Evolutionary conservation across 345 rosid genomes (phyloP), one percentile per base, ranked within the genome.

Genomic region (Eucalyptus pauciflora): DNA sequence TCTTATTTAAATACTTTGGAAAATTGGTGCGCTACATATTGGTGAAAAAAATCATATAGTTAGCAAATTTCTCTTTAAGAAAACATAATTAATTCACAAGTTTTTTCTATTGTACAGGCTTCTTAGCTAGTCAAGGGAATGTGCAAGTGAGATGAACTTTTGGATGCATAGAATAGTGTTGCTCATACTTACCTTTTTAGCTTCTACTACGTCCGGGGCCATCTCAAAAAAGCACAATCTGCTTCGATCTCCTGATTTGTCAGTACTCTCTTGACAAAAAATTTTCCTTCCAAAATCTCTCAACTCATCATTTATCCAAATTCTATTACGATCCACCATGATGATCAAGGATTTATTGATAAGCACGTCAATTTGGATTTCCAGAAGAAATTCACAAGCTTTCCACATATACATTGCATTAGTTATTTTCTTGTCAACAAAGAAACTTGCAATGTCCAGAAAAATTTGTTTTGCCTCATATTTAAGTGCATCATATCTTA

Each of bases 251-350:
- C 41, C 76, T 7, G 5, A 8, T 7, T 29, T 64, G 16, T 0
- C 1, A 6, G 10, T 69, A 33, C 20, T 5, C 2, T 69, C 25
- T 69, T 4, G 80, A 69, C 45, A 3, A 31, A 8, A 1, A 33
- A 33, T 8, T 37, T 69, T 6, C 24, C 7, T 31, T 18, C 25
- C 2, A 17, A 69, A 2, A 17, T 33, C 4, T 17, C 24, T 33
- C 11, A 2, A 4, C 45, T 33, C 3, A 33, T 31, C 22, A 16
- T 67, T 3, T 3, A 67, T 67, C 62, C 6, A 0, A 22, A 56
- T 56, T 56, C 62, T 56, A 56, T 24, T 0, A 51, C 1, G 22
- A 51, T 51, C 54, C 54, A 51, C 54, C 8, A 0, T 51, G 0
- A 0, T 51, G 54, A 51, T 51, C 54, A 51, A 27, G 67, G 67